Evolutionary conservation across 2,329 filamentous ascomycete species (phyloP), one percentile per base, ranked within the genome.

Genomic region (Aspergillus flavus): DNA sequence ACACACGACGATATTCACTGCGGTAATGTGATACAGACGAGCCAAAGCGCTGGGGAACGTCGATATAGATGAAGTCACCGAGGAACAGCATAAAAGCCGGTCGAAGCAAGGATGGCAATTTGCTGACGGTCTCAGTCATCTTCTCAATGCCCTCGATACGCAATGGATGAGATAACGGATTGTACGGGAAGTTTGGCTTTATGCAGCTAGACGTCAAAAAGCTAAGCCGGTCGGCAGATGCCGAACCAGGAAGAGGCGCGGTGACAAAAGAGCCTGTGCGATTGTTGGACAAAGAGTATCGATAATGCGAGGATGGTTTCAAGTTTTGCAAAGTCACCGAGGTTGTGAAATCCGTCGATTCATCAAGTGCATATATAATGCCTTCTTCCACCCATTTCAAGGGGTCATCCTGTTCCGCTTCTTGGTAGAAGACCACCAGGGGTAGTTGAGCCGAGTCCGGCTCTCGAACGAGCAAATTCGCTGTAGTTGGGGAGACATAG

Each of bases 161-260:
- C 3, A 98, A 83, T 0, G 94, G 87, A 73, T 97, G 92, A 45
- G 92, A 87, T n/a, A 93, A 78, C 0, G 92, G 91, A 50, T 86
- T 91, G 78, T 99, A 99, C 0, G 95, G 95, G 61, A 98, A 93
- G 21, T 93, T 90, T 12, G 91, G 90, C 71, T 97, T 92, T 72
- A 98, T 93, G 78, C 95, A 99, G 48, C 93, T 97, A 0, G 93
- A 95, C 4, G 94, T 93, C 9, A 98, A 80, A 75, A 99, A 99
- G 0, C 92, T 96, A 71, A 97, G 94, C 62, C 88, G 89, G 46
- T 89, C 89, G 57, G 88, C 84, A 5, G 85, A 82, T 19, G 83
- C 80, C 1, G 85, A 82, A 12, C 93, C 93, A 0, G 88, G 81
- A 41, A 84, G 86, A 1, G 94, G 92, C 1, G 93, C 90, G 0